Base-by-base conservation (phyloP, 768 basidiomycete species). In the Suillus discolor region DNA sequence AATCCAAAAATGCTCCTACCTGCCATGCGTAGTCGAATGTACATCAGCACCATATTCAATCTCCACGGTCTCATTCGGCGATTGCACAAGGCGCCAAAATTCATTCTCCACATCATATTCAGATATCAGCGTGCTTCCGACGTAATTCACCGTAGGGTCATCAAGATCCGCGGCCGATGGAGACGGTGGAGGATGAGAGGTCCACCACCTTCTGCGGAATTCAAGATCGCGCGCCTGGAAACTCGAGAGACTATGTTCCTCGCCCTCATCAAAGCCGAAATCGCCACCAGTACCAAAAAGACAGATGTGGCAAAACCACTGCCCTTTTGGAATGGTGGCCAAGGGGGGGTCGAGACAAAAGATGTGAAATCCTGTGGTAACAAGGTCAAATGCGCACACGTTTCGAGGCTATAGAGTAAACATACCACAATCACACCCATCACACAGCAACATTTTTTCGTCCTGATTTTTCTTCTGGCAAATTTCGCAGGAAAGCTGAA, bases 31-130 rank as follows among this genome's bases (percentile, higher is more conserved):
- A 1, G 96, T 96, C 11, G 96, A 97, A 78, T 98, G 96, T 41
- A 99, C 91, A 76, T 99, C 97, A 2, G 97, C 97, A n/a, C 97
- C 97, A 74, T 99, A 99, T 78, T 99, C 97, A 41, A 99, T 90
- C 76, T 99, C 97, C 20, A 99, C 96, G 0, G 94, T 96, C 74
- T 99, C 96, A 51, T 85, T 81, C 64, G 87, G 85, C 20, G 91
- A 92, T 77, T 97, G 92, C 12, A 98, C 96, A 61, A 99, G 85
- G 41, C 96, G 85, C 97, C 97, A 99, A 72, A 99, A 99, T 77
- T 99, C 97, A 57, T 84, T 83, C 82, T 99, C 97, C 12, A 98
- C 87, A 70, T 98, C 96, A 68, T 87, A 85, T 77, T 99, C 97
- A 15, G 91, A 88, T n/a, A 97, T 89, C 3, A 80, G 75, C 44